Evolutionary conservation across 176 grass and related monocot species (phyloP).

Genomic region (Cenchrus purpureus): DNA sequence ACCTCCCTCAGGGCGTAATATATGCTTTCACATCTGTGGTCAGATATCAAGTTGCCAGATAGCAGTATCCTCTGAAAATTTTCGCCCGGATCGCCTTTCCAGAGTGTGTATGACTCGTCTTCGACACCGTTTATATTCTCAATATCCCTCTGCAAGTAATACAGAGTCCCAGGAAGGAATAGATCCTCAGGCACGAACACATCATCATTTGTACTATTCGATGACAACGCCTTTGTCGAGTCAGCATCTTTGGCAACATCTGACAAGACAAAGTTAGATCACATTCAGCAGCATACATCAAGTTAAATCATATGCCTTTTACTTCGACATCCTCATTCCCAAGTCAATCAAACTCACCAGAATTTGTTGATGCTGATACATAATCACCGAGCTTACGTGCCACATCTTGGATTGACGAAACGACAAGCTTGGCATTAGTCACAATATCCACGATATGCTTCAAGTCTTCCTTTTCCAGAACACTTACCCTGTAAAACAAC

Average conservation of each 20-base stretch:
- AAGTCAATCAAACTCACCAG: conserved; percentile 48
- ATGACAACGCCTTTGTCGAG: not conserved
- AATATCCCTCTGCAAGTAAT: conserved; percentile 74
- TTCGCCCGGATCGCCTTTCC: conserved; percentile 75
- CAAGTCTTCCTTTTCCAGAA: conserved; percentile 92
- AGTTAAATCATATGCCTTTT: not conserved
- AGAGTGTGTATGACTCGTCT: conserved; percentile 74
- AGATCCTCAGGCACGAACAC: conserved; percentile 68
- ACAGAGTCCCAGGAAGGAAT: conserved; percentile 73
- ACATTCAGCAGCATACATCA: not conserved
- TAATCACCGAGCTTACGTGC: conserved; percentile 71
- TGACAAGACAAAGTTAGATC: conserved; percentile 36
- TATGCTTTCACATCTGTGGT: conserved; percentile 89
- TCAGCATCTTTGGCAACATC: conserved; percentile 50
- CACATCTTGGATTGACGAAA: conserved; percentile 89
- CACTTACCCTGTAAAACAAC: conserved; percentile 67
- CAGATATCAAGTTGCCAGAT: conserved; percentile 83
- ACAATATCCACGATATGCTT: conserved; percentile 88
- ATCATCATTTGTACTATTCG: conserved; percentile 35
- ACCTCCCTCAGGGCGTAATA: conserved; percentile 82
- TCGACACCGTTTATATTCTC: conserved; percentile 39
- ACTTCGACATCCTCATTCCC: not conserved
- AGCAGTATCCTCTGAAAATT: conserved; percentile 85
- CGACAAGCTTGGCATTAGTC: conserved; percentile 83
- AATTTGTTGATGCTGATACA: conserved; percentile 44